Base-by-base conservation (phyloP, 2,329 filamentous ascomycete species). In the Aureobasidium sp. region DNA sequence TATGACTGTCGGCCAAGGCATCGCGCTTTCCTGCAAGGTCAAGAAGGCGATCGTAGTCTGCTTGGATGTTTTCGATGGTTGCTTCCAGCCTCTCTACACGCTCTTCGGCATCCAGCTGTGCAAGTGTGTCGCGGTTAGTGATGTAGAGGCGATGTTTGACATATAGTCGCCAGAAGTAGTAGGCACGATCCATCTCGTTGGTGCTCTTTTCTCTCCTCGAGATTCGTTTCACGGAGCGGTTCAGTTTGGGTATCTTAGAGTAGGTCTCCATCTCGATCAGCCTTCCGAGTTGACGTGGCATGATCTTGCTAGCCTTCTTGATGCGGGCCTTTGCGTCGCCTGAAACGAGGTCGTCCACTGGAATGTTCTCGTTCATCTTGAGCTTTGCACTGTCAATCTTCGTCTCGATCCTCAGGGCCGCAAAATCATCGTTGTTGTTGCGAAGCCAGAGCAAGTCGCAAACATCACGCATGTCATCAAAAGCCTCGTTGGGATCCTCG, bases 401-500 rank as follows among this genome's bases (percentile, higher is more conserved):
- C 5, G 79, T 79, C 68, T 88, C 81, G 63, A 90, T 76, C 49
- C 72, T 64, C 17, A 75, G 64, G 2, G 63, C 63, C 12, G 64
- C 65, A 64, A 75, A 75, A 12, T 70, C 69, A 7, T 69, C 64
- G 34, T 67, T 64, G 41, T 79, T 76, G 9, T 74, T 77, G 61
- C 84, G 84, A 3, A 94, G 78, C 66, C 85, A 86, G 5, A 79
- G 77, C 36, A 93, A 77, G 69, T 95, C 90, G 68, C 85, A 87
- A 57, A 87, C 78, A 70, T 94, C 90, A 67, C 90, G 84, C 68
- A 95, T 79, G 63, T 90, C 85, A 70, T 94, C 89, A 68, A 95
- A 95, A 0, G 83, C 85, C 71, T 93, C 89, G 70, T 90, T 97
- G 0, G 94, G 95, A 65, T 97, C 93, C 76, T 99, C 94, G 6